phyloP scores from a whole-genome alignment of 345 rosid genomes.

The Reutealis trisperma region DNA sequence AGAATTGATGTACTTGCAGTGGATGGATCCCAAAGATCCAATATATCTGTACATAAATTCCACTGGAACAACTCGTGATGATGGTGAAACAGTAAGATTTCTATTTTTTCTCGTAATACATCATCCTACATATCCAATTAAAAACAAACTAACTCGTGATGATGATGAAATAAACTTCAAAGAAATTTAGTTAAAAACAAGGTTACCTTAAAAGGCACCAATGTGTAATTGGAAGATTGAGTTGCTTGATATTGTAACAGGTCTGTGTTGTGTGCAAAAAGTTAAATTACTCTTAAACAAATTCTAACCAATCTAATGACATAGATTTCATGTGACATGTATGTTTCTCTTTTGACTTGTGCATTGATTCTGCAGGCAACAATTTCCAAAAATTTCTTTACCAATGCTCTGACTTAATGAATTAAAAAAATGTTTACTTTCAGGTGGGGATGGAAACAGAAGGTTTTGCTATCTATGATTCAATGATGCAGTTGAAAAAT shows the following conservation, averaged over 20 bases:
- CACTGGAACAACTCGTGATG: slow-evolving; percentile 90
- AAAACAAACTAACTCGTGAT: background rate
- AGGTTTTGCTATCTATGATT: slow-evolving; percentile 90
- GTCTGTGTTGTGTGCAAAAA: background rate
- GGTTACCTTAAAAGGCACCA: background rate
- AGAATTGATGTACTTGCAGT: slow-evolving; percentile 80
- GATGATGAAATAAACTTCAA: too few relatives aligned
- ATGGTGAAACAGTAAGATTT: slow-evolving; percentile 75
- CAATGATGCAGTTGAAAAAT: slow-evolving; percentile 67
- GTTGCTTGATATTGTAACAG: background rate
- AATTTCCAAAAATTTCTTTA: background rate
- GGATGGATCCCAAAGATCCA: slow-evolving; percentile 70
- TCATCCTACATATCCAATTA: too few relatives aligned
- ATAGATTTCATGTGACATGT: background rate
- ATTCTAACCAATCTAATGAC: background rate
- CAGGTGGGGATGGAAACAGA: slow-evolving; percentile 93
- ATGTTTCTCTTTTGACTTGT: background rate
- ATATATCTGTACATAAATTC: slow-evolving; percentile 81
- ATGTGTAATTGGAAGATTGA: background rate
- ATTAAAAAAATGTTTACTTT: background rate
- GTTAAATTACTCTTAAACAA: background rate
- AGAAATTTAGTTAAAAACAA: too few relatives aligned
- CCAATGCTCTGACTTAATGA: background rate
- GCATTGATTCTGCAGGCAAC: background rate
- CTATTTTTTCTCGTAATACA: background rate